A percentile compares a stretch with the other conserved stretches of the same genome.
These are phyloP conservation scores for Gliomastix tumulicola DNA, from an alignment of 2,329 filamentous ascomycete species.

Conservation along the genomic window DNA sequence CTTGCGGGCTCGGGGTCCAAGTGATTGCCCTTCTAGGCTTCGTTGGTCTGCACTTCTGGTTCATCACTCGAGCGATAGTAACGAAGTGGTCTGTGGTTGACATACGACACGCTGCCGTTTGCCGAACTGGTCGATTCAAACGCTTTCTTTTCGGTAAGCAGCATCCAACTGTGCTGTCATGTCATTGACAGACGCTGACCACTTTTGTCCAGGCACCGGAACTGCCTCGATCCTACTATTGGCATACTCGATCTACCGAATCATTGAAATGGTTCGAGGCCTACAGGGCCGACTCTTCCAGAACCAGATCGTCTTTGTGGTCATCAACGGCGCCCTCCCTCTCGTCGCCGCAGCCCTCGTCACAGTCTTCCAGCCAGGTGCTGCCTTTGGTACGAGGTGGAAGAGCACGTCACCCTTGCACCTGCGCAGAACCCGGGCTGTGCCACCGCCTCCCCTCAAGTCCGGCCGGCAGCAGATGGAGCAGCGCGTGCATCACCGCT, in stretches of 20 bases:
- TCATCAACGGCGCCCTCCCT: conserved; percentile 32
- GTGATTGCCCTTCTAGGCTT: conserved; percentile 29
- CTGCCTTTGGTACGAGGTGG: conserved; percentile 31
- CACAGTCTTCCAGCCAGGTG: conserved; percentile 26
- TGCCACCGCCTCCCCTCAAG: conserved; percentile 8
- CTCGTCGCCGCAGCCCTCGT: conserved; percentile 26
- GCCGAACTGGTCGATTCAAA: conserved; percentile 33
- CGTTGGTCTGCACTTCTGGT: conserved; percentile 28
- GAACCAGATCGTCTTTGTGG: conserved; percentile 26
- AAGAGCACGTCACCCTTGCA: conserved; percentile 24
- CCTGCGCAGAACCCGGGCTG: neutral
- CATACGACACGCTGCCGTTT: too few species aligned
- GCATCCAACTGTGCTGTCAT: too few species aligned
- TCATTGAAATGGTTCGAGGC: conserved; percentile 29
- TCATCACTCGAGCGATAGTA: conserved; percentile 30
- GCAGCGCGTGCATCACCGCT: conserved; percentile 18
- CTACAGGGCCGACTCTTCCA: conserved; percentile 25
- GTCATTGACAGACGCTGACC: too few species aligned
- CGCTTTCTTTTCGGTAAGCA: conserved; percentile 35
- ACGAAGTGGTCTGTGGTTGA: too few species aligned
- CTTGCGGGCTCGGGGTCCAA: conserved; percentile 37
- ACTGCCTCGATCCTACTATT: conserved; percentile 27
- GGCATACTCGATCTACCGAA: conserved; percentile 30
- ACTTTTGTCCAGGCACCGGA: conserved; percentile 30
- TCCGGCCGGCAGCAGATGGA: conserved; percentile 6